A percentile compares a stretch with the other conserved stretches of the same genome.
Conservation (phyloP, 139 green algal genomes). For the Tetraselmis chui region DNA sequence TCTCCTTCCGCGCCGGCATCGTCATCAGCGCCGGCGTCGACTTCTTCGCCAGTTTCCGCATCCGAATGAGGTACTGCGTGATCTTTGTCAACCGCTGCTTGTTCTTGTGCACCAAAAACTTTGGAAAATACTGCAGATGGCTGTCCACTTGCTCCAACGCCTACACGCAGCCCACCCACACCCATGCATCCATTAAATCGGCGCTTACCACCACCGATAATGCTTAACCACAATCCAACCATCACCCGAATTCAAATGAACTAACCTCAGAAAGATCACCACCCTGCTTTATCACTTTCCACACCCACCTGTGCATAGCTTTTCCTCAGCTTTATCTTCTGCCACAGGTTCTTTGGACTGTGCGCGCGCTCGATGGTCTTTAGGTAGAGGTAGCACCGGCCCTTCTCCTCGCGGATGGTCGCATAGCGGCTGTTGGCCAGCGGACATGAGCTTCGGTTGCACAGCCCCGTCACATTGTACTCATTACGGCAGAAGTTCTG, state of each 20-base stretch:
- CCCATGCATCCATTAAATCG: too few relatives aligned
- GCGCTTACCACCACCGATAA: too few relatives aligned
- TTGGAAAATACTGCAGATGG: conserved; percentile 87
- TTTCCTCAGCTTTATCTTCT: conserved; percentile 80
- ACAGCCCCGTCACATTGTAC: conserved; percentile 96
- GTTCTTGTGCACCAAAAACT: conserved; percentile 99
- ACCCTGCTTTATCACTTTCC: too few relatives aligned
- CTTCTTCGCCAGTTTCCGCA: conserved; percentile 80
- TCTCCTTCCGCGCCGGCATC: conserved; percentile 67
- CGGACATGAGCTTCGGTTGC: conserved; percentile 88
- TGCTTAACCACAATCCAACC: too few relatives aligned
- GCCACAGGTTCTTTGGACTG: conserved; percentile 89
- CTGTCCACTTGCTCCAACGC: conserved; percentile 77
- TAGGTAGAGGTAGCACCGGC: conserved; percentile 88
- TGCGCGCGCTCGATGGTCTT: conserved; percentile 97
- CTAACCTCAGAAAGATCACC: too few relatives aligned
- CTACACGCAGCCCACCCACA: too few relatives aligned
- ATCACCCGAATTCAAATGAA: too few relatives aligned
- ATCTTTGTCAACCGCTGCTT: conserved; percentile 99
- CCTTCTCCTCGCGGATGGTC: conserved; percentile 75
- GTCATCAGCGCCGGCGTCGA: conserved; percentile 78
- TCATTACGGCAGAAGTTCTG: conserved; percentile 97
- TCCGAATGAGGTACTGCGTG: conserved; percentile 97
- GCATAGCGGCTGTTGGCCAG: conserved; percentile 94
- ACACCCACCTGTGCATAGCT: conserved; percentile 64